A percentile compares a stretch with the other conserved stretches of the same genome.
These are phyloP conservation scores for Pichia cephalocereana DNA, from an alignment of 805 yeast species.

Conservation along the genomic window DNA sequence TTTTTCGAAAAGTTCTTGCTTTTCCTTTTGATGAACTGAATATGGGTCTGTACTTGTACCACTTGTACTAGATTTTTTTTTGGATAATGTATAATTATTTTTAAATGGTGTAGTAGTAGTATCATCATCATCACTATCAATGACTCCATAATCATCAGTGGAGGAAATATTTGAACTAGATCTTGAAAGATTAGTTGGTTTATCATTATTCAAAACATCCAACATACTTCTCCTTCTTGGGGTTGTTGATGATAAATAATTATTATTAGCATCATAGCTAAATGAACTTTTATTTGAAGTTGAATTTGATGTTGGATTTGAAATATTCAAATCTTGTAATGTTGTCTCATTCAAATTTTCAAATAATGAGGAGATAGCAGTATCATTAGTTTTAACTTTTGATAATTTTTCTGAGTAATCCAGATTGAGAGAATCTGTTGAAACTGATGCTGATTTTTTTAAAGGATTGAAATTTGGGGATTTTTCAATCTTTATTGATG, in stretches of 20 bases:
- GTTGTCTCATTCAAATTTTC: slow-evolving; percentile 21
- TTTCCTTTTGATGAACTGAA: slow-evolving; percentile 6
- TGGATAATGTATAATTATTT: not conserved
- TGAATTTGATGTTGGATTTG: not conserved
- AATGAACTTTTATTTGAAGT: not conserved
- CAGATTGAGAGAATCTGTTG: not conserved
- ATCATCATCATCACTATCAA: slow-evolving; percentile 4
- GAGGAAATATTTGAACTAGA: not conserved
- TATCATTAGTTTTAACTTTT: slow-evolving; percentile 21
- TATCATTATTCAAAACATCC: slow-evolving; percentile 4
- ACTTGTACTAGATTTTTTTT: not conserved
- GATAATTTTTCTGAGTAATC: slow-evolving; percentile 14
- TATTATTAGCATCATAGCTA: not conserved
- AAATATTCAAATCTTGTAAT: not conserved
- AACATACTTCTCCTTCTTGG: slow-evolving; percentile 5
- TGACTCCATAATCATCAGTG: not conserved
- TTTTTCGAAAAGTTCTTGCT: slow-evolving; percentile 21
- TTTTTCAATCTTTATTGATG: not conserved
- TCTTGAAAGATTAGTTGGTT: not conserved
- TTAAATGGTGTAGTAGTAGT: not conserved
- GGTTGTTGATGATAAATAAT: not conserved
- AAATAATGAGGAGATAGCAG: slow-evolving; percentile 12
- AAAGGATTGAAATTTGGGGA: not conserved
- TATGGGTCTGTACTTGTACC: not conserved
- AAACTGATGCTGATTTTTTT: not conserved